Evolutionary conservation across 2,329 filamentous ascomycete species (phyloP), one percentile per base, ranked within the genome.

Genomic region (Colletotrichum cuscutae): DNA sequence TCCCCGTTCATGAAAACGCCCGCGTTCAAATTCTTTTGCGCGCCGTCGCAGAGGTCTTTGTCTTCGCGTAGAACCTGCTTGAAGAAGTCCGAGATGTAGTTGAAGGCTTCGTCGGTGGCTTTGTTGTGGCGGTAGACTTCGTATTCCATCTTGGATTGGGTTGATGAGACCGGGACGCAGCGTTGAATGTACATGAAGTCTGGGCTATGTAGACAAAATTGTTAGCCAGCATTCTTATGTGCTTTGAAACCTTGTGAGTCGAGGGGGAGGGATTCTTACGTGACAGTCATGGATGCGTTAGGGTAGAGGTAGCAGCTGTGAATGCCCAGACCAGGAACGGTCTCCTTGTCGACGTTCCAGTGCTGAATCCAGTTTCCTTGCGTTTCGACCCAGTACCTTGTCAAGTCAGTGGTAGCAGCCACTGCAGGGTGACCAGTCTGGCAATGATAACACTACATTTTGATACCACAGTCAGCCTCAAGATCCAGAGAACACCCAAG

Each of bases 181-280:
- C 85, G 83, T 76, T 86, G 84, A 72, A 87, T 86, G 77, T 87
- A 87, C 76, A 88, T 84, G 79, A 88, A 88, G 75, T 86, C 79
- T 28, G 81, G 80, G 5, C 83, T 85, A 73, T 3, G 12, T 19
- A 30, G 35, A 66, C 1, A 61, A 37, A n/a, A 28, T 15, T 12
- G 3, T 3, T 4, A 4, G 8, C 26, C 26, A 26, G 26, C 26
- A 26, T 26, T 26, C 4, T 26, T 26, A 26, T 26, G 26, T 26
- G 26, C 26, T 26, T 26, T 26, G 26, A 5, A 5, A 26, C 4
- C 2, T 32, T 32, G 30, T 32, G 8, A 32, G 8, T 32, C 8
- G 30, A 32, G 2, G 8, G 8, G 8, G 13, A 13, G 1, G 1
- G 8, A 37, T 28, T 78, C 83, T 77, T 77, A 85, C 84, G 82